Conservation (phyloP, 176 grass and related monocot genomes). For the Oryza nivara region DNA sequence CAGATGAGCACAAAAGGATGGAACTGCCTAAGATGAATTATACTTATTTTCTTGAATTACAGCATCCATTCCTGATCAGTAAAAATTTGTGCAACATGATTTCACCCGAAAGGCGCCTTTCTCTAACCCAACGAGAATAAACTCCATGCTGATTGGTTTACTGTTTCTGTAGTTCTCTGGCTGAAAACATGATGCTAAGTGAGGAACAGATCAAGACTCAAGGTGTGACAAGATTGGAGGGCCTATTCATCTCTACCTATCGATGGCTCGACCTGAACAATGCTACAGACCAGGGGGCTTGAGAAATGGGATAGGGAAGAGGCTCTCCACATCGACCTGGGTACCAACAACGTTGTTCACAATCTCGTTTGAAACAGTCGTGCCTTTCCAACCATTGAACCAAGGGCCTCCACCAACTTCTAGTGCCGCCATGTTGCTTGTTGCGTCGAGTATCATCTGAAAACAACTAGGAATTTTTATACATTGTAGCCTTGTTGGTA, state of each 20-base stretch:
- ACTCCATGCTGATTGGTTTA: neutral
- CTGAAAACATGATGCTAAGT: neutral
- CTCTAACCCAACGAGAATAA: neutral
- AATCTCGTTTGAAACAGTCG: conserved; percentile 48
- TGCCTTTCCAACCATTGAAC: conserved; percentile 83
- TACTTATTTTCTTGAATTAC: neutral
- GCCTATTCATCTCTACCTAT: neutral
- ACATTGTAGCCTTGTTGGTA: neutral
- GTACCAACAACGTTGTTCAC: conserved; percentile 54
- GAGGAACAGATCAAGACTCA: neutral
- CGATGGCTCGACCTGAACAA: neutral
- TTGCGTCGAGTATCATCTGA: conserved; percentile 78
- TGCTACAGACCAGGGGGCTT: conserved; percentile 82
- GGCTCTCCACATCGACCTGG: conserved; percentile 64
- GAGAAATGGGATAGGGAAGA: conserved; percentile 68
- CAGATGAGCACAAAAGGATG: neutral
- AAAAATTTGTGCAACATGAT: neutral
- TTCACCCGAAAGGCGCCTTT: neutral
- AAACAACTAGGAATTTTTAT: neutral
- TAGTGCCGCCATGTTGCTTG: conserved; percentile 85
- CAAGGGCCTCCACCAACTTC: conserved; percentile 93
- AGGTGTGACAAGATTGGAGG: neutral
- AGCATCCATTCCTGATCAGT: neutral
- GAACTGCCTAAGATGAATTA: neutral
- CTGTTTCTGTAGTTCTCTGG: neutral